Conservation (phyloP, 441 rosid species). For the Corymbia citriodora region DNA sequence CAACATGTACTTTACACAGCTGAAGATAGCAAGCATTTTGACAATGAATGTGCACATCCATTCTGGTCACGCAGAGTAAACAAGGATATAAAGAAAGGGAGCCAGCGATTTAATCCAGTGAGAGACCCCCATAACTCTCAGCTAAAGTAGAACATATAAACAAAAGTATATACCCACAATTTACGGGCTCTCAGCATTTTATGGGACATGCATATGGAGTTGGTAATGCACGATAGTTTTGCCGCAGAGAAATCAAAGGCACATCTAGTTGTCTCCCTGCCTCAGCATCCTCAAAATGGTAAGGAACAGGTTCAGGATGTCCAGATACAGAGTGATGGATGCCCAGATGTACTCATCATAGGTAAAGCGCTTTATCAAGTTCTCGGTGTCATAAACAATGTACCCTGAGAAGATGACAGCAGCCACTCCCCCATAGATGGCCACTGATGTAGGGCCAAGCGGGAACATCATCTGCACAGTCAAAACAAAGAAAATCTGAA, state of each 20-base stretch:
- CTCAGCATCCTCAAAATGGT: conserved; percentile 73
- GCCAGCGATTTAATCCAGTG: not conserved
- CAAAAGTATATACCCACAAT: not conserved
- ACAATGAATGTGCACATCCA: not conserved
- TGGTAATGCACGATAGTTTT: not conserved
- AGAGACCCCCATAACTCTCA: not conserved
- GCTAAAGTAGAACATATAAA: not conserved
- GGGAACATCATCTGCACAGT: conserved; percentile 75
- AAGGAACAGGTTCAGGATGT: conserved; percentile 81
- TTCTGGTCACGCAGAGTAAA: not conserved
- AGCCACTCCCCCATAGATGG: conserved; percentile 67
- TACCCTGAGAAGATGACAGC: conserved; percentile 83
- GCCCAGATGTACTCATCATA: conserved; percentile 85
- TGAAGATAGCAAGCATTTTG: not conserved
- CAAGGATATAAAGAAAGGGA: not conserved
- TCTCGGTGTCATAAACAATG: conserved; percentile 79
- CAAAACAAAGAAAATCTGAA: not conserved
- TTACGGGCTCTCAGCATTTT: not conserved
- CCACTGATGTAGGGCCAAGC: conserved; percentile 64
- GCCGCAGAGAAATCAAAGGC: not conserved
- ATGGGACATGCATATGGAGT: not conserved
- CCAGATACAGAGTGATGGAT: conserved; percentile 77
- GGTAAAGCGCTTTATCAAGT: conserved; percentile 83
- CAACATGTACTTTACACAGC: not conserved
- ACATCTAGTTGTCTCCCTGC: conserved; percentile 40